These are phyloP conservation scores for Daldinia vernicosa DNA, from an alignment of 495 filamentous ascomycete species.

Conservation along the genomic window DNA sequence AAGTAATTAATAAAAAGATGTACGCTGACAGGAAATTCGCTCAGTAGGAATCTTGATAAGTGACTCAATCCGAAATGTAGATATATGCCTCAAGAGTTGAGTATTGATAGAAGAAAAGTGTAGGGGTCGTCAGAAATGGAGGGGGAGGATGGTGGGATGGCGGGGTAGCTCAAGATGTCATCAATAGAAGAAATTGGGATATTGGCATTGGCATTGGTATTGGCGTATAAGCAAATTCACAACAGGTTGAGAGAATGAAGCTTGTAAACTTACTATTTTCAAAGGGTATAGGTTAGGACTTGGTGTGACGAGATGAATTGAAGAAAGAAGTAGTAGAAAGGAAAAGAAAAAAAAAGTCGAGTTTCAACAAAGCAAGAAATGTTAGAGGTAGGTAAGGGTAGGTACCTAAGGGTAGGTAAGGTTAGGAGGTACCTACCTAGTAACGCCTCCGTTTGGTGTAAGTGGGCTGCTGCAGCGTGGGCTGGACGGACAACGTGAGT, in stretches of 20 bases:
- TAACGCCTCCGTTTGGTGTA: slow-evolving; percentile 11
- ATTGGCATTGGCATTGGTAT: neutral
- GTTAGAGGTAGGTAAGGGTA: slow-evolving; percentile 6
- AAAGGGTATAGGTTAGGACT: slow-evolving; percentile 3
- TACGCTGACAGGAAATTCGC: slow-evolving; percentile 28
- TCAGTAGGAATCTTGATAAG: slow-evolving; percentile 27
- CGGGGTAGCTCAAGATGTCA: slow-evolving; percentile 43
- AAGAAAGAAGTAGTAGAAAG: slow-evolving; percentile 14
- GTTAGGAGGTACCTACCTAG: neutral
- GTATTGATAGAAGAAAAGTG: slow-evolving; percentile 26
- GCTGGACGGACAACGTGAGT: slow-evolving; percentile 41
- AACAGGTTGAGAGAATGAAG: slow-evolving; percentile 12
- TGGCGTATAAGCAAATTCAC: neutral
- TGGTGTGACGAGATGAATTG: slow-evolving; percentile 21
- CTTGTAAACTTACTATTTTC: slow-evolving; percentile 35
- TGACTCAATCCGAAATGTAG: slow-evolving; percentile 19
- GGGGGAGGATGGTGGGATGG: slow-evolving; percentile 40
- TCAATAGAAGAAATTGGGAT: slow-evolving; percentile 22
- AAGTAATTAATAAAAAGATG: slow-evolving; percentile 17
- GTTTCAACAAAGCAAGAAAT: slow-evolving; percentile 28
- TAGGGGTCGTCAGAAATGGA: slow-evolving; percentile 31
- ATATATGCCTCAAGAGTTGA: slow-evolving; percentile 45
- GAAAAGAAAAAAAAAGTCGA: slow-evolving; percentile 15
- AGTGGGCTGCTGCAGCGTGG: slow-evolving; percentile 33
- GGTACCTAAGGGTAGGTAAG: too few species aligned